phyloP scores from a whole-genome alignment of 768 basidiomycete species.

The Favolaschia claudopus region DNA sequence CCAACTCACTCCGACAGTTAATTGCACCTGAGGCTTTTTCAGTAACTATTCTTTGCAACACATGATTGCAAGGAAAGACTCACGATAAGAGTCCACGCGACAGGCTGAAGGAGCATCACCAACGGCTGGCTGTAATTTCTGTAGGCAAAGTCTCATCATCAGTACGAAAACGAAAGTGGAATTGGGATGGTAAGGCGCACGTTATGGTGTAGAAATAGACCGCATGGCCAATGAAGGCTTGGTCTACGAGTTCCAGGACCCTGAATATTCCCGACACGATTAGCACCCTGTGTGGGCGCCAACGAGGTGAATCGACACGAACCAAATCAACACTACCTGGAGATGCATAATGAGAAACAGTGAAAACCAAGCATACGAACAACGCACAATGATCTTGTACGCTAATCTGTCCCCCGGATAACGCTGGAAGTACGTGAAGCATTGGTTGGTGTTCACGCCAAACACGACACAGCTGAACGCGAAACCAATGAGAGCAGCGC shows the following conservation, averaged over 20 bases:
- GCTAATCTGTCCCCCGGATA: constrained; percentile 43
- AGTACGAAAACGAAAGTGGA: neutral
- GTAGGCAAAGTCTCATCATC: neutral
- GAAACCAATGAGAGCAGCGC: constrained; percentile 50
- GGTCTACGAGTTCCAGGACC: constrained; percentile 55
- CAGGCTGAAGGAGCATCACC: constrained; percentile 34
- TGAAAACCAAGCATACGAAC: neutral
- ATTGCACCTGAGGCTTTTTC: constrained; percentile 31
- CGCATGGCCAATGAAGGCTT: constrained; percentile 57
- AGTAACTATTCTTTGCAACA: neutral
- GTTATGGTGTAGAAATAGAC: constrained; percentile 63
- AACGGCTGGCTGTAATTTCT: constrained; percentile 47
- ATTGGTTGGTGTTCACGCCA: constrained; percentile 48
- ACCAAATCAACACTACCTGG: constrained; percentile 42
- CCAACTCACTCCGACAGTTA: constrained; percentile 43
- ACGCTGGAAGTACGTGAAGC: constrained; percentile 45
- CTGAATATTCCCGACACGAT: constrained; percentile 34
- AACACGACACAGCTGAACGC: constrained; percentile 47
- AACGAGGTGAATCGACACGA: neutral
- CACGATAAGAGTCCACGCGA: constrained; percentile 53
- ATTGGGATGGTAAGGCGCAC: constrained; percentile 42
- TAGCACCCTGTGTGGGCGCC: neutral
- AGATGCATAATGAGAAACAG: neutral
- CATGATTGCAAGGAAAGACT: neutral
- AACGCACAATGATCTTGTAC: constrained; percentile 27